Evolutionary conservation across 805 yeast species (phyloP), one percentile per base, ranked within the genome.

Genomic region (Nakazawaea populi): DNA sequence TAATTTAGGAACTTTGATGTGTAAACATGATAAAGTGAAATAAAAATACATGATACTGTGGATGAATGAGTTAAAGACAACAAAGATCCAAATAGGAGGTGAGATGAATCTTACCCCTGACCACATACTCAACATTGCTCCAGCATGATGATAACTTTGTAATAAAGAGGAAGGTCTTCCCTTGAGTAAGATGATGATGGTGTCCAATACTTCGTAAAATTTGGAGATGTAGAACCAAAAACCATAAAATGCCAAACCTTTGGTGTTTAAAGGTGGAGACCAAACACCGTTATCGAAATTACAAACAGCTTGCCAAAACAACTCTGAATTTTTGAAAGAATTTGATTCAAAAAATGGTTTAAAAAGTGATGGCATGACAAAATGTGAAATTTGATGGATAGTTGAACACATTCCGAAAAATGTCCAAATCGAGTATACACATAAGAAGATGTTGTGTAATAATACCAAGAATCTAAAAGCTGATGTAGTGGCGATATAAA

Each of bases 61-160:
- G 61, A 85, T 84, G 62, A 85, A 79, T n/a, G 89, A 83, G 72
- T 85, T 85, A 77, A 85, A 85, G 29, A 81, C 87, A 43, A 84
- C 89, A 67, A 85, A 85, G 59, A 85, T 81, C 90, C 90, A 85
- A 63, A 85, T 85, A 36, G 90, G 90, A 5, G 89, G 87, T 11
- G 87, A 76, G 47, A 77, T 78, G 65, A 70, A 85, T 52, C 89
- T 70, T 51, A 82, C 77, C 2, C 90, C 90, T 6, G 87, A 78
- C 89, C 89, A 85, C 90, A 85, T 85, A 53, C 87, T 83, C 66
- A 85, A 69, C 82, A 85, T 85, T 46, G 90, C 90, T 29, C 90
- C 90, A 5, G 89, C 78, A 64, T 85, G 90, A 63, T 85, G 90
- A 67, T 85, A 85, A 52, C 86, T 79, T 65, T 85, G 90, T 60